phyloP scores from a whole-genome alignment of 257 asterid species.

The Solanum medicagineum region DNA sequence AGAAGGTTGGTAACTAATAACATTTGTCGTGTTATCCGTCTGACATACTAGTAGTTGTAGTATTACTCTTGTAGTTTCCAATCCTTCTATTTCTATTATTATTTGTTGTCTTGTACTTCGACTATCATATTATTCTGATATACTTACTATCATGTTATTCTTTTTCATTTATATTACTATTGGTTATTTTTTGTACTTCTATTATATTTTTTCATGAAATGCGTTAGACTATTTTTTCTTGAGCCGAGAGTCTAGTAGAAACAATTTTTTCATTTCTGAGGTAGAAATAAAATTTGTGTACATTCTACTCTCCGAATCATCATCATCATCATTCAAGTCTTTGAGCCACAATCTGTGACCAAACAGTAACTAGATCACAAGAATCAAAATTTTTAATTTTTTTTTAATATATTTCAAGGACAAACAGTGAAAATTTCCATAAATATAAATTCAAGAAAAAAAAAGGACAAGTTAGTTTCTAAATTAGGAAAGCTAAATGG shows the following conservation, averaged over 20 bases:
- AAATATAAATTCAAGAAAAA: background rate
- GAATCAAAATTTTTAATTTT: background rate
- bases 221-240: background rate
- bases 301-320: no score
- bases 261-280: rapidly evolving
- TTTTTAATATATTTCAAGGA: background rate
- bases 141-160: background rate
- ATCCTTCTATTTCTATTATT: background rate
- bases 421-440: background rate
- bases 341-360: no score
- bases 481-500: background rate
- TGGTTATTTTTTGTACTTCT: background rate
- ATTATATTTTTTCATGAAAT: no score
- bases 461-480: background rate
- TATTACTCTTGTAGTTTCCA: background rate
- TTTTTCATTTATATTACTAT: background rate
- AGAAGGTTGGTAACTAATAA: background rate
- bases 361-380: background rate
- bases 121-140: background rate
- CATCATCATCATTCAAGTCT: no score
- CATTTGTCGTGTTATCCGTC: background rate
- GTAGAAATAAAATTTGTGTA: no score
- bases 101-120: background rate
- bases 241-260: rapidly evolving
- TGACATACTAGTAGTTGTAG: background rate